Evolutionary conservation across 345 rosid genomes (phyloP).

Genomic region (Gossypium rotundifolium): DNA sequence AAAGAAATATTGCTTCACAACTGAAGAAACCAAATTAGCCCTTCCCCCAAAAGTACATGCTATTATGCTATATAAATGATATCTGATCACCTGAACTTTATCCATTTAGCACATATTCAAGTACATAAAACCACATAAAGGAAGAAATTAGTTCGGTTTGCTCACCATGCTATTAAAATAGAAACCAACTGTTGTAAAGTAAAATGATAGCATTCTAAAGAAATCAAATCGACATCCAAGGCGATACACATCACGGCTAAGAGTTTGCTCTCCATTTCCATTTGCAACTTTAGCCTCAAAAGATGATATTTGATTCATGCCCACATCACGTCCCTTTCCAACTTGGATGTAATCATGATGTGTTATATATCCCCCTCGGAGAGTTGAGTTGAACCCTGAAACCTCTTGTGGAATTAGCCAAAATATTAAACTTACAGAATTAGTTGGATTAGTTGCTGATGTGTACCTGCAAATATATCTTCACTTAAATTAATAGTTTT

Average conservation of each 20-base stretch:
- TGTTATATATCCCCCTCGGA: slow-evolving; percentile 77
- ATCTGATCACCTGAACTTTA: background rate
- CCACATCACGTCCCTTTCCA: slow-evolving; percentile 97
- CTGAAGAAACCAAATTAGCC: slow-evolving; percentile 4
- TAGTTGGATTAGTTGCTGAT: background rate
- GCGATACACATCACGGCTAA: slow-evolving; percentile 92
- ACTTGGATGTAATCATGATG: slow-evolving; percentile 98
- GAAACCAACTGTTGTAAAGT: slow-evolving; percentile 95
- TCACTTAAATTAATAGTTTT: slow-evolving; percentile 85
- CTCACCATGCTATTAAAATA: slow-evolving; percentile 93
- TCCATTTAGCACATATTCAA: slow-evolving; percentile 5
- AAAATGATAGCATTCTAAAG: slow-evolving; percentile 96
- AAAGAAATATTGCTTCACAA: background rate
- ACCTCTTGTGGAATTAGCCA: background rate
- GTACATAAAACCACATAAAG: background rate
- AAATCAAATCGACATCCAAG: slow-evolving; percentile 89
- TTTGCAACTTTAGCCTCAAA: slow-evolving; percentile 96
- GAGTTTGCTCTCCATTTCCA: slow-evolving; percentile 98
- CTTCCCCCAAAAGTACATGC: background rate
- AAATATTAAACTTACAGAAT: background rate
- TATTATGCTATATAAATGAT: background rate
- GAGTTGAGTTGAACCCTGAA: slow-evolving; percentile 86
- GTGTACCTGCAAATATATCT: slow-evolving; percentile 51
- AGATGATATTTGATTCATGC: slow-evolving; percentile 85
- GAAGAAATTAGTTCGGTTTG: background rate